Percentiles rank a stretch among this genome's conserved stretches.
phyloP scores from a whole-genome alignment of 2,329 filamentous ascomycete species.

The Kalmusia sp. region DNA sequence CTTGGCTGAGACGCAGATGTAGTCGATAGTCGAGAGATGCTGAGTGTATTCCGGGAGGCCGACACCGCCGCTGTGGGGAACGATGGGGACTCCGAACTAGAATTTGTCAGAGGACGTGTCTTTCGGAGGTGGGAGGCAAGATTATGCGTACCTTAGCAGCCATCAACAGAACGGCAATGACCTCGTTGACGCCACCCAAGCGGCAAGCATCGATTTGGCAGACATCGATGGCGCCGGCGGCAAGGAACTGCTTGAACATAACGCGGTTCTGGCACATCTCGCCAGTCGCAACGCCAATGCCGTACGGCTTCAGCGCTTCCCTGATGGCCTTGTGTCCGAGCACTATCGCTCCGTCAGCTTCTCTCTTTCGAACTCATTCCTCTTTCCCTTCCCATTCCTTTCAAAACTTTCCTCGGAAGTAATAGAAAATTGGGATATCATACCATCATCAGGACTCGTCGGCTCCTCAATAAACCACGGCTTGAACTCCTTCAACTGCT shows the following conservation, averaged over 20 bases:
- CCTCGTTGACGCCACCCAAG: slow-evolving; percentile 89
- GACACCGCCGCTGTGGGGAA: slow-evolving; percentile 88
- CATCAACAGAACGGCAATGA: slow-evolving; percentile 86
- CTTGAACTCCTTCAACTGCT: slow-evolving; percentile 79
- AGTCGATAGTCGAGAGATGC: slow-evolving; percentile 91
- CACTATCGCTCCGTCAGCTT: slow-evolving; percentile 52
- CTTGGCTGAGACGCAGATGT: slow-evolving; percentile 84
- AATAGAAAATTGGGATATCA: slow-evolving; percentile 9
- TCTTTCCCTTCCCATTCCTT: background rate
- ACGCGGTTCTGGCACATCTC: slow-evolving; percentile 97
- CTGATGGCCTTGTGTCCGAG: slow-evolving; percentile 86
- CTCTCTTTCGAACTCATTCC: background rate
- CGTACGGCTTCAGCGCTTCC: slow-evolving; percentile 75
- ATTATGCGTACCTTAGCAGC: slow-evolving; percentile 65
- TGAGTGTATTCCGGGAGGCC: slow-evolving; percentile 94
- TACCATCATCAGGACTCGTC: slow-evolving; percentile 80
- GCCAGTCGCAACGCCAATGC: slow-evolving; percentile 86
- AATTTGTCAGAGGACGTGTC: background rate
- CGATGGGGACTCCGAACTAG: slow-evolving; percentile 75
- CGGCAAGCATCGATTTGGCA: slow-evolving; percentile 92
- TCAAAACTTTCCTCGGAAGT: background rate
- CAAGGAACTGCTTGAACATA: slow-evolving; percentile 90
- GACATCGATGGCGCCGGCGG: slow-evolving; percentile 80
- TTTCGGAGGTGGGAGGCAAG: background rate
- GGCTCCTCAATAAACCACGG: slow-evolving; percentile 97